Base-by-base conservation (phyloP, 2,329 filamentous ascomycete species). In the Didymella pomorum region DNA sequence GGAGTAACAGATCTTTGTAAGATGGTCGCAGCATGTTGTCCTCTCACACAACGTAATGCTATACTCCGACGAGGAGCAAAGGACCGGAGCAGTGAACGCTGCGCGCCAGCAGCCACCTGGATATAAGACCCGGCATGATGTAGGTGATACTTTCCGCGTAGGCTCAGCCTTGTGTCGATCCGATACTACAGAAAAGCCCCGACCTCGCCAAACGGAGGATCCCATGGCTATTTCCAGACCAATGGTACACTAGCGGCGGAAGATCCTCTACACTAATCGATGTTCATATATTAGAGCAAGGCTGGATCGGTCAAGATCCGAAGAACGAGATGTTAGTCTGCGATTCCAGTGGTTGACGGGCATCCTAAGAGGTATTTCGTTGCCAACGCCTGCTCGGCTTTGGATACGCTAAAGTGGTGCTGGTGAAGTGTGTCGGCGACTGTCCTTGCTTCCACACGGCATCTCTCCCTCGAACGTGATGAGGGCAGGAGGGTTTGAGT, bases 161-260 rank as follows among this genome's bases (percentile, higher is more conserved):
- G 26, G 28, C 26, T 20, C 43, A 46, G 43, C 43, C 43, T 46
- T 46, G n/a, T 20, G 10, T 46, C 43, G 43, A 45, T 46, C 43
- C 25, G 43, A 46, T 21, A 2, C 26, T 6, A 21, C 11, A n/a
- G 26, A 46, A 46, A 11, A 20, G 43, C 43, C 4, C 14, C 28
- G 26, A 20, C 43, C 16, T 31, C 18, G 5, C 18, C n/a, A 20
- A 9, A 46, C 20, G 26, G 43, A 33, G 43, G 9, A 46, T 46
- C 20, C 20, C 28, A 33, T 46, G 43, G n/a, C 26, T 46, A 12
- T n/a, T 29, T 46, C 43, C 43, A 46, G 26, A 20, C 43, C 43
- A 20, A 29, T 14, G 26, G n/a, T 28, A 28, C 25, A 31, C 26
- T 39, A 39, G n/a, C 35, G 35, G 35, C 5, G 9, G 18, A 20